Base-by-base conservation (phyloP, 225 moss, liverwort and hornwort genomes). In the Physcomitrium patens region DNA sequence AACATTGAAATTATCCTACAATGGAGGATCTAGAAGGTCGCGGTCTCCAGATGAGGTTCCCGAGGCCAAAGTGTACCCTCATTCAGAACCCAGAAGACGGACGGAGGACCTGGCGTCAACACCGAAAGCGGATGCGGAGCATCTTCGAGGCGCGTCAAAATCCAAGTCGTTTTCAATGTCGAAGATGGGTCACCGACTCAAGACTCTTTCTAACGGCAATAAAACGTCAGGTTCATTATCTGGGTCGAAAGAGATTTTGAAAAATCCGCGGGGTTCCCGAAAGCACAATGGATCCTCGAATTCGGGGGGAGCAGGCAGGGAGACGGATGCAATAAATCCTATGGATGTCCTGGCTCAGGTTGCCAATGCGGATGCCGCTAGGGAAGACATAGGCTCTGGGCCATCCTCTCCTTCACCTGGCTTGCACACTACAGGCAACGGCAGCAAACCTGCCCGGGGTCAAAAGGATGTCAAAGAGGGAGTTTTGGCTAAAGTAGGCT, bases 341-440 rank as follows among this genome's bases (percentile, higher is more conserved):
- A 76, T 99, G 72, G 91, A 89, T 68, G 93, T 94, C 12, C 82
- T 99, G 59, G 94, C 94, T 59, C 94, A 94, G 79, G 94, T 90
- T 24, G 94, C 96, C 17, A 89, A 90, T 77, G 90, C 92, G 4
- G 88, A 94, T 83, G 83, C 91, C 41, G 78, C 79, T 26, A 69
- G 72, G 60, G 90, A 83, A 20, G 87, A 87, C 61, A 69, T 85
- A 8, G 75, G 67, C 61, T 69, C 82, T 12, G 78, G 76, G 44
- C 49, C 82, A 6, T 62, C 76, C 0, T 86, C 78, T 13, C 82
- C 82, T 9, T 74, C 66, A 10, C 64, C 71, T 31, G 78, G 77
- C 55, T 50, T 85, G 46, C 72, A 77, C 70, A 71, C 58, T 3
- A 74, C 71, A 31, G 86, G 20, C 6, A 60, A 71, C 10, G 68